Conservation (phyloP, 148 eudicot genomes). For the Diospyros kaki region DNA sequence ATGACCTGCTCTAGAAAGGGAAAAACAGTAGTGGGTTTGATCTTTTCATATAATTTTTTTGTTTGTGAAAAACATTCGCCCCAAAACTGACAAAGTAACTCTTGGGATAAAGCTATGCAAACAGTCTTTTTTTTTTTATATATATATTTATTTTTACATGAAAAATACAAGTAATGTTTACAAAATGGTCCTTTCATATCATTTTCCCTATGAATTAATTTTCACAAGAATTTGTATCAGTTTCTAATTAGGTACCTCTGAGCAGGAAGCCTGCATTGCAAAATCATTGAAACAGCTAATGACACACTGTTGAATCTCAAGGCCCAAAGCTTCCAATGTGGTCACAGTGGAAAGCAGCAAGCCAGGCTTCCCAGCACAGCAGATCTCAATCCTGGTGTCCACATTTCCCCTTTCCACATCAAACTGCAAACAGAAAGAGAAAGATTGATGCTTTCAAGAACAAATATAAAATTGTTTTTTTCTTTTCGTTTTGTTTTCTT, state of each 20-base stretch:
- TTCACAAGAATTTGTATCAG: neutral
- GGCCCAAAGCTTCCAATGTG: slow-evolving; percentile 64
- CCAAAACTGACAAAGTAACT: too few relatives aligned
- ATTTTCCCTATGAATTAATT: too few relatives aligned
- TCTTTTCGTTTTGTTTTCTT: neutral
- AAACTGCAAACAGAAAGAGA: slow-evolving; percentile 28
- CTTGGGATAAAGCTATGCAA: too few relatives aligned
- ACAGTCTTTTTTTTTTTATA: too few relatives aligned
- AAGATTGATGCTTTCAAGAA: neutral
- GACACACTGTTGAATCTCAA: slow-evolving; percentile 81
- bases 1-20: too few relatives aligned
- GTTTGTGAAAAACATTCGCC: too few relatives aligned
- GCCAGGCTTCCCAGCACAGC: slow-evolving; percentile 64
- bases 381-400: slow-evolving; percentile 62
- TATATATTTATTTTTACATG: too few relatives aligned
- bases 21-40: too few relatives aligned
- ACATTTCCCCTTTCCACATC: slow-evolving; percentile 58
- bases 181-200: too few relatives aligned
- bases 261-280: slow-evolving; percentile 68
- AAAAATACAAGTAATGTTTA: too few relatives aligned
- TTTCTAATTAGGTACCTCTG: slow-evolving; percentile 37
- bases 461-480: neutral
- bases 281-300: slow-evolving; percentile 78
- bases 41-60: too few relatives aligned
- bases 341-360: slow-evolving; percentile 58